phyloP scores from a whole-genome alignment of 106 monocot species.

The Phalaenopsis equestris region DNA sequence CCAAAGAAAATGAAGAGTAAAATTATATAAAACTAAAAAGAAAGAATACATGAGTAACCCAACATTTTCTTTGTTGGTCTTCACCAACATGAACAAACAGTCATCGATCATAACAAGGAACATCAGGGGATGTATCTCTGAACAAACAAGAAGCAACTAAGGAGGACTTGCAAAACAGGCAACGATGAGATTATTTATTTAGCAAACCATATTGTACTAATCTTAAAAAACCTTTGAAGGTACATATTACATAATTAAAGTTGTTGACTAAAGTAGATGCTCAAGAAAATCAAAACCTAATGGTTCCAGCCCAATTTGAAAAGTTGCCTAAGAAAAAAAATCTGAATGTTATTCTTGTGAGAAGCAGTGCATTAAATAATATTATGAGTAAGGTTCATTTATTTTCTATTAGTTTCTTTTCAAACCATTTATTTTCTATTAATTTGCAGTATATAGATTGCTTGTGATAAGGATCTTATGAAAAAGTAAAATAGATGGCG shows the following conservation, averaged over 20 bases:
- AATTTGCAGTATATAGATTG: too few relatives aligned
- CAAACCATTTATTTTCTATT: too few relatives aligned
- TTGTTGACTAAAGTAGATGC: neutral
- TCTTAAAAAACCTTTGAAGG: neutral
- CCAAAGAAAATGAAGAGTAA: neutral
- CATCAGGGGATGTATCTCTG: neutral
- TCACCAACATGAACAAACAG: neutral
- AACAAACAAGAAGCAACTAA: neutral
- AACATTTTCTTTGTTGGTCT: neutral
- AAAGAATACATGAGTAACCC: neutral
- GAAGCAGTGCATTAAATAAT: too few relatives aligned
- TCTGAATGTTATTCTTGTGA: too few relatives aligned
- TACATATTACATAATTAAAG: neutral
- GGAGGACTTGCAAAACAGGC: neutral
- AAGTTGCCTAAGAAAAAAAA: neutral
- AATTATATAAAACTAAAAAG: neutral
- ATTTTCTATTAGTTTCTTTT: too few relatives aligned
- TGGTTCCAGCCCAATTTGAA: neutral
- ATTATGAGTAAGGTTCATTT: too few relatives aligned
- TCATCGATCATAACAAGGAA: neutral
- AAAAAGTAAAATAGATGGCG: too few relatives aligned
- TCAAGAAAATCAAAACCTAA: neutral
- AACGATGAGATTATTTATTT: neutral
- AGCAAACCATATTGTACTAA: neutral
- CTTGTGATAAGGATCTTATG: too few relatives aligned